A percentile compares a stretch with the other conserved stretches of the same genome.
Conservation (phyloP, 1,284 basidiomycete species). For the Cryptococcus sp. region DNA sequence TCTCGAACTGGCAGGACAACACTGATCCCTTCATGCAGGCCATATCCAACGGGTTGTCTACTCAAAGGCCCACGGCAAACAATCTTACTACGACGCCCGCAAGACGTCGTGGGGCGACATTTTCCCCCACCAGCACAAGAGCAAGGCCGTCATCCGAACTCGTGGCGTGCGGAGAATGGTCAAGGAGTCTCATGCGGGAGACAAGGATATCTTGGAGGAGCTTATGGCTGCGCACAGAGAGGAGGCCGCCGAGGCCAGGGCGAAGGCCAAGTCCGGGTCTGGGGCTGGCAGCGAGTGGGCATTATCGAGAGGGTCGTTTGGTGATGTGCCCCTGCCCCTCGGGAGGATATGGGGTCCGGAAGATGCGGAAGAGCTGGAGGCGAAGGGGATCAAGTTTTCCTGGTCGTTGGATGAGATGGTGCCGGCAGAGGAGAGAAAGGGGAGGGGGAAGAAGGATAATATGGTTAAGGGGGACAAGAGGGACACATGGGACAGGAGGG, state of each 20-base stretch:
- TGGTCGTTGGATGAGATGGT: conserved; percentile 8
- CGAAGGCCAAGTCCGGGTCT: too few relatives aligned
- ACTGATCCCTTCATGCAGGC: conserved; percentile 54
- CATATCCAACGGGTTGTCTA: conserved; percentile 87
- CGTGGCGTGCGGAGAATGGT: conserved; percentile 41
- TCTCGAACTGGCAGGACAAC: background rate
- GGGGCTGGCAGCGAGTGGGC: too few relatives aligned
- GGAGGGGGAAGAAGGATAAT: conserved; percentile 1
- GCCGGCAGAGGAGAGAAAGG: background rate
- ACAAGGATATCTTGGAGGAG: conserved; percentile 13
- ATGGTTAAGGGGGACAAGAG: too few relatives aligned
- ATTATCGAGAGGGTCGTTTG: too few relatives aligned
- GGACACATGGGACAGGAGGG: too few relatives aligned
- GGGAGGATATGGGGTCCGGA: background rate
- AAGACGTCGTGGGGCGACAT: conserved; percentile 92
- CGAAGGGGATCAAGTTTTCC: conserved; percentile 13
- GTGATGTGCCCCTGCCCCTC: too few relatives aligned
- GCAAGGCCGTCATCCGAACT: conserved; percentile 61
- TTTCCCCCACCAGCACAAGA: conserved; percentile 83
- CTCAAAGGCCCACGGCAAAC: conserved; percentile 88
- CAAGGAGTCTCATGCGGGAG: conserved; percentile 16
- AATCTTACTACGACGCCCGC: conserved; percentile 90
- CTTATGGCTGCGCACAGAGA: conserved; percentile 6
- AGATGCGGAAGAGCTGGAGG: conserved; percentile 11
- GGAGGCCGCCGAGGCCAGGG: background rate